Conservation (phyloP, 192 early-diverging fungal genomes). For the Backusella luteola region DNA sequence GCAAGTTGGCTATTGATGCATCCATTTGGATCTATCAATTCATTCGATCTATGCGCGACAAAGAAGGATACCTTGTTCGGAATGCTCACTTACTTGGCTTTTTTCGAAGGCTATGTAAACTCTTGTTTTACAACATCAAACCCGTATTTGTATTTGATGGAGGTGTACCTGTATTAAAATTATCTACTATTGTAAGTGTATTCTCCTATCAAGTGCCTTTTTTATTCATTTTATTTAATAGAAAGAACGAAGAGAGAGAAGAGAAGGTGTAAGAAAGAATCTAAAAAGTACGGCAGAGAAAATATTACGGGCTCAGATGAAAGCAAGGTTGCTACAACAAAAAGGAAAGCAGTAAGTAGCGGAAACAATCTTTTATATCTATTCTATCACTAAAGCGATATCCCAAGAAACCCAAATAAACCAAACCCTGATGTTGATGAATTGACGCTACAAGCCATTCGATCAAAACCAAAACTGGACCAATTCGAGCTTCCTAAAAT, state of each 20-base stretch:
- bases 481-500: conserved; percentile 34
- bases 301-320: conserved; percentile 77
- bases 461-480: conserved; percentile 14
- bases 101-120: conserved; percentile 91
- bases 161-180: conserved; percentile 82
- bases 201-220: not conserved
- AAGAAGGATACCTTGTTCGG: conserved; percentile 75
- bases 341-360: conserved; percentile 38
- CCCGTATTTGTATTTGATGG: conserved; percentile 99
- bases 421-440: conserved; percentile 23
- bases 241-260: conserved; percentile 46
- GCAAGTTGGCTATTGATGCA: conserved; percentile 87
- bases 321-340: conserved; percentile 61
- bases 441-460: not conserved
- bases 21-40: conserved; percentile 99
- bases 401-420: not conserved
- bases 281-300: conserved; percentile 79
- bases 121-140: conserved; percentile 83
- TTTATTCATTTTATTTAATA: conserved; percentile 19
- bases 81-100: conserved; percentile 93
- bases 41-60: conserved; percentile 89
- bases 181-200: conserved; percentile 61
- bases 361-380: not conserved
- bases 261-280: conserved; percentile 43
- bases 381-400: not conserved